Base-by-base conservation (phyloP, 768 basidiomycete genomes). In the Russula olivacea region DNA sequence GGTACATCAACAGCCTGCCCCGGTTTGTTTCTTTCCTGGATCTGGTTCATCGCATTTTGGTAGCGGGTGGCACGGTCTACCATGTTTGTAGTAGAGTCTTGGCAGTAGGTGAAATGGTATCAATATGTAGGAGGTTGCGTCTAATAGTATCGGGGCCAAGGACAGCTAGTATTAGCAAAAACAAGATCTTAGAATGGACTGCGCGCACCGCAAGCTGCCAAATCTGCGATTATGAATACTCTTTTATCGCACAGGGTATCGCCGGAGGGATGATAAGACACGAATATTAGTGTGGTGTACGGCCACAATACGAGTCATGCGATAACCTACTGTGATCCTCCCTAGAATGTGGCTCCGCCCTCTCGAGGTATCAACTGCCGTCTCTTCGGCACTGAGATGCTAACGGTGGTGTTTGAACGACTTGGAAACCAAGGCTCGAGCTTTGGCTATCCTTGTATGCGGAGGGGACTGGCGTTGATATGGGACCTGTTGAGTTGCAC, bases 21-120 rank as follows among this genome's bases (percentile, higher is more conserved):
- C 15, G 70, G 61, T 21, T 72, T 72, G n/a, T 75, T 70, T 63
- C 70, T 70, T 21, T 77, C 76, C 52, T 69, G 68, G 25, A 71
- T 71, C 58, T 71, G 70, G 23, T 66, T 54, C 30, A 71, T 54
- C 38, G 68, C 61, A 47, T 67, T 71, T 43, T 71, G 66, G 50
- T 66, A 67, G 60, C 66, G 66, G 25, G 53, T 50, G 49, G 25
- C 43, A 15, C 55, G 65, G 34, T 68, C 65, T 3, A 61, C 50
- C 67, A 68, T 68, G 23, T 30, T 59, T 43, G 59, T 25, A 30
- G 32, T 8, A 10, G 28, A 36, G n/a, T 17, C 14, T 41, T 59
- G 21, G 17, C 34, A 28, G 25, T 19, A 14, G 23, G 19, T 28
- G 40, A n/a, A 53, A 6, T n/a, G 25, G 43, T 34, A 36, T 28